Base-by-base conservation (phyloP, 2,329 filamentous ascomycete genomes). In the Metarhizium humberi region DNA sequence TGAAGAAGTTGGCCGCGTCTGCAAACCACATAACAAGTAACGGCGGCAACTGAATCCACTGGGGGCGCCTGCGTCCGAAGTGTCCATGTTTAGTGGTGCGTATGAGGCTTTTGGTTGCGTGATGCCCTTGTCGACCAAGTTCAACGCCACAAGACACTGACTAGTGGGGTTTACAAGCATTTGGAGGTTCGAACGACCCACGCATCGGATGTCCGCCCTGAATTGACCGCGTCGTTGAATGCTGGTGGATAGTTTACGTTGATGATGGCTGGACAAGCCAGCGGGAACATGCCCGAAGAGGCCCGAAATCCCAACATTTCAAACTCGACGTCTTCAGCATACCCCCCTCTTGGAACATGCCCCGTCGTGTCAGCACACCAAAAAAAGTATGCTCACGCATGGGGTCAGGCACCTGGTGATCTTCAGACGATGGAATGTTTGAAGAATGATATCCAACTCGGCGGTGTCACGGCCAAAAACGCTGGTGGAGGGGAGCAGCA, bases 21-120 rank as follows among this genome's bases (percentile, higher is more conserved):
- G n/a, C 42, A 30, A 48, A 48, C 20, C 20, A 48, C 25, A 4
- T 16, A 25, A 20, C n/a, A 43, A 50, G 34, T 20, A 51, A 52
- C 45, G 43, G 20, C 50, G 43, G 49, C 11, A 42, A 52, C 20
- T 55, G 43, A 50, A 52, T 38, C 50, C 42, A 18, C 53, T 51
- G 25, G 30, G 32, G 48, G 50, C 43, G 34, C 43, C 34, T 25
- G 10, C 6, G 46, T 45, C 34, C 16, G 54, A 40, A 43, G 29
- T 32, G 20, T 36, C 38, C 51, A 40, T 53, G 55, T 52, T 13
- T 36, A 56, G 47, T 48, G 51, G 55, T 43, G 51, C 47, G 55
- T 50, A 34, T 53, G 46, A 53, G 48, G 50, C 55, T 30, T 25
- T 50, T 40, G 20, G n/a, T 43, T 29, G 50, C 45, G 34, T 51